phyloP scores from a whole-genome alignment of 2,329 filamentous ascomycete genomes.

The Pseudogymnoascus sp. region DNA sequence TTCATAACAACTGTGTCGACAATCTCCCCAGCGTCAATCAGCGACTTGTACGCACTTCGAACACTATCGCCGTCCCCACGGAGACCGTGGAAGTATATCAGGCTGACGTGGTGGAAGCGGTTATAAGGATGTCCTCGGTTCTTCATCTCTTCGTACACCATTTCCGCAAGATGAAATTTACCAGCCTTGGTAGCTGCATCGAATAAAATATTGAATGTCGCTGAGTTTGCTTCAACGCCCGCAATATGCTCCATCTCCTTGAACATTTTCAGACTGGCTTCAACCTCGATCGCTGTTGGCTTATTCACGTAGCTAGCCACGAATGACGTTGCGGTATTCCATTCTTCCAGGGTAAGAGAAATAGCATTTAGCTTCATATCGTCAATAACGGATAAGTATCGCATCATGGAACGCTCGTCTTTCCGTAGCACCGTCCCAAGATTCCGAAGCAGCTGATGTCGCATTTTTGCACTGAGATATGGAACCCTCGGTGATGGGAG shows the following conservation, averaged over 20 bases:
- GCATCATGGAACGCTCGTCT: conserved; percentile 55
- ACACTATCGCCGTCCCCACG: conserved; percentile 66
- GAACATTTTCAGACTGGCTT: conserved; percentile 72
- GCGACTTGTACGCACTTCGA: conserved; percentile 68
- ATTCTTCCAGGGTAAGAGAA: conserved; percentile 60
- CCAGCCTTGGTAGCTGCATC: conserved; percentile 79
- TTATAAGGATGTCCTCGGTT: conserved; percentile 60
- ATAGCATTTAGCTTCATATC: conserved; percentile 74
- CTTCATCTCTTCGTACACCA: conserved; percentile 76
- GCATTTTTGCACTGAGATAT: conserved; percentile 23
- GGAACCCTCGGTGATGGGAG: conserved; percentile 29
- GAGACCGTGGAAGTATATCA: conserved; percentile 80
- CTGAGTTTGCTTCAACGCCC: conserved; percentile 56
- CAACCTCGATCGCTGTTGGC: conserved; percentile 52
- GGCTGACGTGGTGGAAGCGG: conserved; percentile 71
- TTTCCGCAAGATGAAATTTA: conserved; percentile 76
- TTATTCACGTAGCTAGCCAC: conserved; percentile 62
- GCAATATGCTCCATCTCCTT: conserved; percentile 77
- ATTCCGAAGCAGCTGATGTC: conserved; percentile 27
- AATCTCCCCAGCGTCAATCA: conserved; percentile 79
- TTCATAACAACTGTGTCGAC: conserved; percentile 85
- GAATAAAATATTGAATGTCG: conserved; percentile 93
- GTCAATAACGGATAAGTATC: conserved; percentile 75
- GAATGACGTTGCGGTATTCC: conserved; percentile 78
- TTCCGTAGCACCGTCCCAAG: conserved; percentile 27